These are phyloP conservation scores for Lyophyllum shimeji DNA, from an alignment of 768 basidiomycete genomes.

Conservation along the genomic window DNA sequence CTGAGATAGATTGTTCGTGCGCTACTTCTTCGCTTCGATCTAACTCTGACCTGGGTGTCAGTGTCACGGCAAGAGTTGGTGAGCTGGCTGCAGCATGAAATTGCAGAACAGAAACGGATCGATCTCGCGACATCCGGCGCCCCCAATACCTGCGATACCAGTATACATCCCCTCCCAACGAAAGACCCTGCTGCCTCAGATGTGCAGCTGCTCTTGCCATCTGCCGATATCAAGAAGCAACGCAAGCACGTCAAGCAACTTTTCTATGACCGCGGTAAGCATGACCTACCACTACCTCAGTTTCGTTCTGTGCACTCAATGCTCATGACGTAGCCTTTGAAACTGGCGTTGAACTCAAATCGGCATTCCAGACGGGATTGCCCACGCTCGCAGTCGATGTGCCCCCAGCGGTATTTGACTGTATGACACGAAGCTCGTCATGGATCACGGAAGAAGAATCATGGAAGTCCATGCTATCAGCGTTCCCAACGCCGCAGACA, in stretches of 20 bases:
- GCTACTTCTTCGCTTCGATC: not conserved
- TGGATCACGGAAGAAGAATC: slow-evolving; percentile 79
- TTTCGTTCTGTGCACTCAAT: not conserved
- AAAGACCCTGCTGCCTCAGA: slow-evolving; percentile 43
- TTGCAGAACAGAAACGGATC: slow-evolving; percentile 75
- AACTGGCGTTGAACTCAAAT: slow-evolving; percentile 54
- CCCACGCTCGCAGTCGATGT: slow-evolving; percentile 78
- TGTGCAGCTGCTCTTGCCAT: slow-evolving; percentile 67
- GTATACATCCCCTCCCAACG: slow-evolving; percentile 30
- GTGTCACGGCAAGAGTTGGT: slow-evolving; percentile 68
- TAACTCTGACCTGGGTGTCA: slow-evolving; percentile 13
- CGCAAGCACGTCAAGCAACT: slow-evolving; percentile 71
- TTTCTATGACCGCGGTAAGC: slow-evolving; percentile 64
- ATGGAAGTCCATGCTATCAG: slow-evolving; percentile 59
- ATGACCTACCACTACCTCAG: not conserved
- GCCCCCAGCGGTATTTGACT: slow-evolving; percentile 56
- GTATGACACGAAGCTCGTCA: slow-evolving; percentile 50
- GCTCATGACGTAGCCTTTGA: slow-evolving; percentile 55
- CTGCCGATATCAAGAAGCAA: slow-evolving; percentile 71
- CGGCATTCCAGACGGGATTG: slow-evolving; percentile 56
- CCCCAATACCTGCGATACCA: slow-evolving; percentile 38
- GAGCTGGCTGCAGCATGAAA: slow-evolving; percentile 72
- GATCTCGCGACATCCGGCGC: slow-evolving; percentile 68
- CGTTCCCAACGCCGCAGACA: slow-evolving; percentile 56
- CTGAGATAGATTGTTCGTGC: slow-evolving; percentile 67